Evolutionary conservation across 768 basidiomycete genomes (phyloP).

Genomic region (Mrakia frigida): DNA sequence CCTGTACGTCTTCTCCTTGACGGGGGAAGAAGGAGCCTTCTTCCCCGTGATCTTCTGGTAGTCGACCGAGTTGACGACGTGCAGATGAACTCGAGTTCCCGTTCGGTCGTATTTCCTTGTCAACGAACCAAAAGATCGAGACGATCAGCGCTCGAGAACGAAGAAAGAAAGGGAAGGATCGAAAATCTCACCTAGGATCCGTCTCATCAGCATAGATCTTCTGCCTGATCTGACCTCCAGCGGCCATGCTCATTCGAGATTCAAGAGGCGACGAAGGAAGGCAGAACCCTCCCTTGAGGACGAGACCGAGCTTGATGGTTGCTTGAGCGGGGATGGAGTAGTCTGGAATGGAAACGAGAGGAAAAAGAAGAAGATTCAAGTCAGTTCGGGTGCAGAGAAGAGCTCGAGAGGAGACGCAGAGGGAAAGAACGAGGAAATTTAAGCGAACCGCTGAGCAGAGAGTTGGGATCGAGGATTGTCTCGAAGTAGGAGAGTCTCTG

Average conservation of each 20-base stretch:
- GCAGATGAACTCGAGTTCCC: background rate
- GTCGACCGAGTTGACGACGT: background rate
- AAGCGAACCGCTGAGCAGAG: background rate
- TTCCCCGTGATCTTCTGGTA: background rate
- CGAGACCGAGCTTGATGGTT: background rate
- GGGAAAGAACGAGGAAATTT: background rate
- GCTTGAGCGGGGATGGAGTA: background rate
- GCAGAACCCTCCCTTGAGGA: background rate
- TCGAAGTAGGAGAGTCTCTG: background rate
- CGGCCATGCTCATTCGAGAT: background rate
- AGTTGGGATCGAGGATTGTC: background rate
- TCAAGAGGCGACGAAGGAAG: background rate
- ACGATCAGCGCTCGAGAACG: no score
- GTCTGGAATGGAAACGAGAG: background rate
- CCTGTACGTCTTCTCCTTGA: background rate
- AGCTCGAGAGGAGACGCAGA: background rate
- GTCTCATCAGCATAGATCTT: background rate
- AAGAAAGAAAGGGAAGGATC: no score
- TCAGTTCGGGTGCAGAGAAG: no score
- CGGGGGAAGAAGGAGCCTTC: background rate
- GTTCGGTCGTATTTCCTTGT: background rate
- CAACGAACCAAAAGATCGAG: no score
- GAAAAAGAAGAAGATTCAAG: background rate
- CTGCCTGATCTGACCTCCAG: background rate
- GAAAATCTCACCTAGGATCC: background rate